Evolutionary conservation across 2,329 filamentous ascomycete genomes (phyloP).

Genomic region (Scedosporium dehoogii): DNA sequence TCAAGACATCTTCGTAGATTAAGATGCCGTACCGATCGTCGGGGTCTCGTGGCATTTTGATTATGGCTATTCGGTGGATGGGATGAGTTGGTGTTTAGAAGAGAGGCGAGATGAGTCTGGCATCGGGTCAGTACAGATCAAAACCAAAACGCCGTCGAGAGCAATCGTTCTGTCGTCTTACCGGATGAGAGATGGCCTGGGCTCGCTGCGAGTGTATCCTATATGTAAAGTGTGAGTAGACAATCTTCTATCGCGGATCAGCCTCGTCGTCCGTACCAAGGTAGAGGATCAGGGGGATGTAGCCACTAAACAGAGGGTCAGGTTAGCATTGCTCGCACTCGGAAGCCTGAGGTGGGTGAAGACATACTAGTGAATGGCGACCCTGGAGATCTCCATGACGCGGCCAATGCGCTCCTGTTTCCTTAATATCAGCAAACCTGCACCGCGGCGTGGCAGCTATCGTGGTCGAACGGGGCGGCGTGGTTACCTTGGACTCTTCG

Average conservation of each 20-base stretch:
- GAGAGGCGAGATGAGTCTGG: constrained; percentile 54
- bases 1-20: neutral
- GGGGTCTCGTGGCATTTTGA: neutral
- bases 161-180: constrained; percentile 20
- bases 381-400: constrained; percentile 87
- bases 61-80: neutral
- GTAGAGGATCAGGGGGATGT: constrained; percentile 93
- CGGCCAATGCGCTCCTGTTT: constrained; percentile 89
- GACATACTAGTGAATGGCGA: constrained; percentile 89
- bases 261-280: constrained; percentile 53
- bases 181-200: constrained; percentile 63
- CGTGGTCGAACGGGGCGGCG: constrained; percentile 6
- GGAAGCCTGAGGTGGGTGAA: neutral
- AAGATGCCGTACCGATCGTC: neutral
- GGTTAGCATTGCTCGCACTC: neutral
- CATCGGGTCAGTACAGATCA: neutral
- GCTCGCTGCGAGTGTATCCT: constrained; percentile 93
- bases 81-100: constrained; percentile 32
- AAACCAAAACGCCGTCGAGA: neutral
- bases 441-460: neutral
- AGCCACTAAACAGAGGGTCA: constrained; percentile 54
- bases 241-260: constrained; percentile 6
- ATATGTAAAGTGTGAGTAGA: constrained; percentile 17
- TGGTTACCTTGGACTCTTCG: constrained; percentile 85
- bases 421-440: constrained; percentile 6